Evolutionary conservation across 345 rosid genomes (phyloP).

Genomic region (Eucalyptus sp.): DNA sequence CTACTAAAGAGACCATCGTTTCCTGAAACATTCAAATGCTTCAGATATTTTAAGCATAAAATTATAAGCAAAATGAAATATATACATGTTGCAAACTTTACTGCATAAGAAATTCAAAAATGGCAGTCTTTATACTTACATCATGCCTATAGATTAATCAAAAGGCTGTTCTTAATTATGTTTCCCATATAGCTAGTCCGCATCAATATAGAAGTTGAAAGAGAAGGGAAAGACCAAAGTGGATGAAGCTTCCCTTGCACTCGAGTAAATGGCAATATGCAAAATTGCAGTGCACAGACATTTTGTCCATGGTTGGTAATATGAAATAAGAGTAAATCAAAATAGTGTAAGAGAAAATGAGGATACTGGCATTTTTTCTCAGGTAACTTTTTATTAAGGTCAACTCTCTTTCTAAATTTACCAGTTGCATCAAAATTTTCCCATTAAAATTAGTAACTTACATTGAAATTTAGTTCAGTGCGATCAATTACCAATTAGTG

Average conservation of each 20-base stretch:
- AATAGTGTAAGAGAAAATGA: background rate
- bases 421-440: background rate
- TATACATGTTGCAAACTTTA: background rate
- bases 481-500: background rate
- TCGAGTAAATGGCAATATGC: background rate
- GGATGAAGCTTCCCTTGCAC: background rate
- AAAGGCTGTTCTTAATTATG: background rate
- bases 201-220: background rate
- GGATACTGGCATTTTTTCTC: background rate
- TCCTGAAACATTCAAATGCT: background rate
- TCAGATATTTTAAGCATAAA: background rate
- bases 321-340: background rate
- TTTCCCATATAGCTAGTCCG: background rate
- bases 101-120: background rate
- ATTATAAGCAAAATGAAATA: background rate
- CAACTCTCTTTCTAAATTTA: background rate
- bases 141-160: background rate
- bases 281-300: background rate
- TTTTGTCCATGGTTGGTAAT: background rate
- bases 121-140: background rate
- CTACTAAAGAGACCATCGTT: background rate
- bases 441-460: background rate
- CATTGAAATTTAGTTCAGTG: background rate
- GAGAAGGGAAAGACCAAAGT: background rate
- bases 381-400: background rate